Percentiles rank a stretch among this genome's conserved stretches.
phyloP scores from a whole-genome alignment of 169 alveolate genomes.

The Cryptosporidium canis region DNA sequence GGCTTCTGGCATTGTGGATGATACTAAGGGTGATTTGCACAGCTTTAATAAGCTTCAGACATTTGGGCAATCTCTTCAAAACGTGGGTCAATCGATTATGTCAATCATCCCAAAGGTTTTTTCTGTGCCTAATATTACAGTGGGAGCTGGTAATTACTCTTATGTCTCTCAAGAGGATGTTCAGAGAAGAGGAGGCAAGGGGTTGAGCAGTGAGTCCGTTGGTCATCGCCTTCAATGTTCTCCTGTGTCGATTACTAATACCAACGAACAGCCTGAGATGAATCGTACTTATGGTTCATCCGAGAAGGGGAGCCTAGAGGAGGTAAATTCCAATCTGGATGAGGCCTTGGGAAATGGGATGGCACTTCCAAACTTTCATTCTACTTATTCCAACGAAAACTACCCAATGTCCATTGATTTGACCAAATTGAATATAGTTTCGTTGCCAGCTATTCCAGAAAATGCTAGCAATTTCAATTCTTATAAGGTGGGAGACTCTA shows the following conservation, averaged over 20 bases:
- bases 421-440: background rate
- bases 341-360: background rate
- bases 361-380: conserved; percentile 55
- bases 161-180: conserved; percentile 8
- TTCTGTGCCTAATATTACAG: conserved; percentile 59
- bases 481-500: background rate
- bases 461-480: conserved; percentile 1
- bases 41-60: conserved; percentile 10
- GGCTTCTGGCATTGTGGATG: background rate
- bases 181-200: background rate
- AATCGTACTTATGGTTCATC: background rate
- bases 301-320: background rate
- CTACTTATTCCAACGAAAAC: conserved; percentile 69
- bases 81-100: conserved; percentile 55
- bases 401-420: conserved; percentile 68
- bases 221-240: background rate
- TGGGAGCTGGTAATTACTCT: conserved; percentile 32
- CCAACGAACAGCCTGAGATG: conserved; percentile 6
- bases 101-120: conserved; percentile 69
- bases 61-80: conserved; percentile 59
- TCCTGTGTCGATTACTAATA: background rate
- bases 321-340: background rate
- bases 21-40: background rate
- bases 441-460: conserved; percentile 55
- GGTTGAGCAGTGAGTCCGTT: background rate